These are phyloP conservation scores for Fonsecaea nubica DNA, from an alignment of 2,329 filamentous ascomycete genomes.

Conservation along the genomic window DNA sequence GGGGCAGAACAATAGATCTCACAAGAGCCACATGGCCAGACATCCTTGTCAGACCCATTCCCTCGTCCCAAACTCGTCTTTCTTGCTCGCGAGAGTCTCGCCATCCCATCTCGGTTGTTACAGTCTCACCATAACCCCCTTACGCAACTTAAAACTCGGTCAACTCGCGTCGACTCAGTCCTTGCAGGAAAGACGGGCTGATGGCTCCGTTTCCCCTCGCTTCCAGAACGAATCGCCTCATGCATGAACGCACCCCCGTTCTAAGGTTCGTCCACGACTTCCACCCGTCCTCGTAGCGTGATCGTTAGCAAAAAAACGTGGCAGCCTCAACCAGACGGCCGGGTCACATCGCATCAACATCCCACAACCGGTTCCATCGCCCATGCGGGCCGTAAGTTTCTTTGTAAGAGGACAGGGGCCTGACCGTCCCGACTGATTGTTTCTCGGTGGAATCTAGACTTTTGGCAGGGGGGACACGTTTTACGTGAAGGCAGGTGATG, in stretches of 20 bases:
- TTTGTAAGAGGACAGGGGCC: background rate
- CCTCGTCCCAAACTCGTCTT: background rate
- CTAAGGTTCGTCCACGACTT: slow-evolving; percentile 14
- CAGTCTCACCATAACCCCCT: slow-evolving; percentile 8
- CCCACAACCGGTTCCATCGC: background rate
- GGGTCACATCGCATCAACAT: slow-evolving; percentile 5
- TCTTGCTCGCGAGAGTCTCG: background rate
- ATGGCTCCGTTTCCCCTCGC: background rate
- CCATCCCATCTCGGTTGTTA: slow-evolving; percentile 1
- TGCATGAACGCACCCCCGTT: slow-evolving; percentile 15
- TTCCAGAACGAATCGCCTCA: slow-evolving; percentile 29
- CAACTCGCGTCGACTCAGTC: background rate
- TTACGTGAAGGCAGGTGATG: slow-evolving; percentile 3
- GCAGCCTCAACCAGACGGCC: slow-evolving; percentile 11
- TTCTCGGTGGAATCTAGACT: background rate
- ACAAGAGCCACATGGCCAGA: background rate
- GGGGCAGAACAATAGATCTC: background rate
- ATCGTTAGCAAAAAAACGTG: slow-evolving; percentile 16
- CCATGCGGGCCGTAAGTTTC: slow-evolving; percentile 1
- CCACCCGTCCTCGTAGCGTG: slow-evolving; percentile 3
- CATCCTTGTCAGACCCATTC: background rate
- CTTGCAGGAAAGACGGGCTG: background rate
- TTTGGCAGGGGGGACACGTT: background rate
- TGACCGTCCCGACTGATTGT: background rate
- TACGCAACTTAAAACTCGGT: slow-evolving; percentile 8